Evolutionary conservation across 306 rosid species (phyloP), one percentile per base, ranked within the genome.

Genomic region (Hylodesmum podocarpum): DNA sequence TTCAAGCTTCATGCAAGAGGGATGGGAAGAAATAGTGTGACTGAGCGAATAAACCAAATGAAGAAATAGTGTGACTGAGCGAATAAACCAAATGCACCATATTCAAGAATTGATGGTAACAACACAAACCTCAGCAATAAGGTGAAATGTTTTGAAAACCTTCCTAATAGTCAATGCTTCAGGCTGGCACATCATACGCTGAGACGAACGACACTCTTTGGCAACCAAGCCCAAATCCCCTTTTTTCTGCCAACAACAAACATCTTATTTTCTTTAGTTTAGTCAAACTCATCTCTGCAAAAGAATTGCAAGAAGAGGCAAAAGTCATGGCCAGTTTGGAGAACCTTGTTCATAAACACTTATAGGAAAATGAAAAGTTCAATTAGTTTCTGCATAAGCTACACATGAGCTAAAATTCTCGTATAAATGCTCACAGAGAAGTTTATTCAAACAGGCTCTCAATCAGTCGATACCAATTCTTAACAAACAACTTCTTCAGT

Each of bases 181-280:
- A 41, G 96, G 97, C 83, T 88, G 88, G 63, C 94, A 75, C 96
- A 95, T 89, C 96, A 84, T 92, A 29, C 89, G 64, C 73, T 95
- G 99, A 14, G 96, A 88, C 1, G 94, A 92, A 67, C 97, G 94
- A 77, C 97, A 83, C 14, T 84, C 89, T 46, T 89, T 83, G 10
- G 99, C 97, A 78, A 92, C 99, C 68, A 81, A 86, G 50, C 97
- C 99, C 79, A 95, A 81, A 76, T 95, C 97, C 75, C 99, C 97
- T 73, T 78, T 78, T 14, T 82, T 88, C 97, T 95, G 58, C 68
- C 77, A 67, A 62, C 16, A 62, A 37, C 31, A 80, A 66, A 16
- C 13, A 70, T n/a, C 34, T 29, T 7, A 0, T 3, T 18, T 24
- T 24, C 4, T n/a, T n/a, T n/a, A n/a, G n/a, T n/a, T n/a, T n/a